A percentile compares a stretch with the other conserved stretches of the same genome.
Conservation (phyloP, 176 grass and related monocot genomes). For the Avena eriantha region DNA sequence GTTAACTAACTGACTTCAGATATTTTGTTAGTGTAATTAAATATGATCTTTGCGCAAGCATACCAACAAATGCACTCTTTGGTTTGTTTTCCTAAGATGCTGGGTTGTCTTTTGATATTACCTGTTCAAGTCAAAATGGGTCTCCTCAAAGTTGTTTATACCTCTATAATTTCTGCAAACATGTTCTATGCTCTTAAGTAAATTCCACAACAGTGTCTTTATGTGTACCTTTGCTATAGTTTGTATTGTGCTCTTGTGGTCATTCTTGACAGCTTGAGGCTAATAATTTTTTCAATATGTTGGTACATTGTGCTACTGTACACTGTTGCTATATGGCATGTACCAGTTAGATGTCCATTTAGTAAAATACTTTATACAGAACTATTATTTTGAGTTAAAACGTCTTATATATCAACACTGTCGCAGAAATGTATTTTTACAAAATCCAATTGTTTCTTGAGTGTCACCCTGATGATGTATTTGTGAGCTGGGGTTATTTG, state of each 20-base stretch:
- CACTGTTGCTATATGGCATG: neutral
- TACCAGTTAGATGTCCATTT: neutral
- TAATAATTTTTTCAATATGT: neutral
- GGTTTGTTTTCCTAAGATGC: neutral
- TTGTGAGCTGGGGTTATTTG: slow-evolving; percentile 11
- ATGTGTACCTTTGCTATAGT: neutral
- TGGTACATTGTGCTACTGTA: slow-evolving; percentile 10
- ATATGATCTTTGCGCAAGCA: neutral
- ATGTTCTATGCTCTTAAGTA: neutral
- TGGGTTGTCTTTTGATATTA: slow-evolving; percentile 21
- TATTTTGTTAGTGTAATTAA: neutral
- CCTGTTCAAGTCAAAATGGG: neutral
- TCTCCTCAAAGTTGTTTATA: neutral
- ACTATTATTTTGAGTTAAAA: neutral
- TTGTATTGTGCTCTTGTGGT: neutral
- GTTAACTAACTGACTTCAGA: neutral
- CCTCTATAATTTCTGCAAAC: slow-evolving; percentile 4
- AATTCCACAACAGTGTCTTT: neutral
- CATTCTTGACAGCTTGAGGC: slow-evolving; percentile 1
- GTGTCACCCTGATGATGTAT: neutral
- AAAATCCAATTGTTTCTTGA: neutral
- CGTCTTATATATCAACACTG: neutral
- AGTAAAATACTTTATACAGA: neutral
- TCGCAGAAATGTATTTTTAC: neutral
- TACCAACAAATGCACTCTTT: neutral